These are phyloP conservation scores for Xanthoconium stramineum DNA, from an alignment of 768 basidiomycete genomes.

Conservation along the genomic window DNA sequence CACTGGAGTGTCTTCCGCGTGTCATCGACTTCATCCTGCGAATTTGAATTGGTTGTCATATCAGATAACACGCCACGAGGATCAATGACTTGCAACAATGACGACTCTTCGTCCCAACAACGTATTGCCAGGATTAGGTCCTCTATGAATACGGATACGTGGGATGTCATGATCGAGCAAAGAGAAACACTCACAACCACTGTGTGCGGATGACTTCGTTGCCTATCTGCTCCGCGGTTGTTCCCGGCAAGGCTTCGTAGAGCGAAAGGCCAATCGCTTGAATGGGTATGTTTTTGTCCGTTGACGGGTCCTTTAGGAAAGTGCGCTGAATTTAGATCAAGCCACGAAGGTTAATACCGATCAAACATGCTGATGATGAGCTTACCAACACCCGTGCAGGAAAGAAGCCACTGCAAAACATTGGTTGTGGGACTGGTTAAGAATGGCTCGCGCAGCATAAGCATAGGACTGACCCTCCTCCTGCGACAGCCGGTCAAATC, in stretches of 20 bases:
- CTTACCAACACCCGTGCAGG: slow-evolving; percentile 86
- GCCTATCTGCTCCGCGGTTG: slow-evolving; percentile 70
- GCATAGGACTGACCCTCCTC: slow-evolving; percentile 68
- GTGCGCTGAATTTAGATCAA: slow-evolving; percentile 54
- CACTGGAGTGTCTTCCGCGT: slow-evolving; percentile 86
- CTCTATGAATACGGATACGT: slow-evolving; percentile 36
- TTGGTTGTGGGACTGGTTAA: slow-evolving; percentile 8
- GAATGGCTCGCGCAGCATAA: slow-evolving; percentile 11
- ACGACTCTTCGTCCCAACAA: slow-evolving; percentile 79
- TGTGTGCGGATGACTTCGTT: slow-evolving; percentile 90
- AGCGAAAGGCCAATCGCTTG: slow-evolving; percentile 95
- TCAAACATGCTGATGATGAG: neutral
- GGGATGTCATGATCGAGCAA: neutral
- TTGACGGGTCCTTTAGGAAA: slow-evolving; percentile 69
- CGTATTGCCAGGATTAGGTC: slow-evolving; percentile 60
- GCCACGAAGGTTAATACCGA: neutral
- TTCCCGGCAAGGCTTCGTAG: slow-evolving; percentile 85
- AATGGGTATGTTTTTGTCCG: slow-evolving; percentile 81
- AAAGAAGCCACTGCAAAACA: slow-evolving; percentile 76
- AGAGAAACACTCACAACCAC: slow-evolving; percentile 70
- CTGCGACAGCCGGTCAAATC: slow-evolving; percentile 34
- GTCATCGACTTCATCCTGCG: slow-evolving; percentile 84
- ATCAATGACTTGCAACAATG: slow-evolving; percentile 62
- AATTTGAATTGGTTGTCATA: neutral
- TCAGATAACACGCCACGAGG: slow-evolving; percentile 13